These are phyloP conservation scores for Chernovozyma sophiae-reginae DNA, from an alignment of 1,139 yeast species.

Conservation along the genomic window DNA sequence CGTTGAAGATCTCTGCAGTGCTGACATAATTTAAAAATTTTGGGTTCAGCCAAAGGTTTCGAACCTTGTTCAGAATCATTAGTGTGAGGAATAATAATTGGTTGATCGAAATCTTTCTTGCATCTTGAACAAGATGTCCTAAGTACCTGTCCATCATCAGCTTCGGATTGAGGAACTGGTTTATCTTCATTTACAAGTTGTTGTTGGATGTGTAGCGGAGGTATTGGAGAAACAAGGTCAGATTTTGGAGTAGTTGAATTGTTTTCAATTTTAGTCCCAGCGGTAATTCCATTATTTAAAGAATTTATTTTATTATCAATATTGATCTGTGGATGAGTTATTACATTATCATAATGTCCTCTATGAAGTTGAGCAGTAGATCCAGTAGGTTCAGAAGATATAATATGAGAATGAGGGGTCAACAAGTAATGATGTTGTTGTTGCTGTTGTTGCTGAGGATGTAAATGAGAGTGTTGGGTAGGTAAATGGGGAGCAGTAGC, in stretches of 20 bases:
- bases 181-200: conserved; percentile 23
- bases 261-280: conserved; percentile 11
- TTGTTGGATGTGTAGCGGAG: conserved; percentile 45
- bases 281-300: conserved; percentile 7
- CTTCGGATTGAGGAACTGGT: neutral
- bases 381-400: conserved; percentile 4
- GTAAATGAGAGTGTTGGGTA: conserved; percentile 11
- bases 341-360: neutral
- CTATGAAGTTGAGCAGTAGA: conserved; percentile 2
- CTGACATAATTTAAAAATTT: conserved; percentile 52
- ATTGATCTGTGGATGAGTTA: neutral
- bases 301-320: neutral
- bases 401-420: neutral
- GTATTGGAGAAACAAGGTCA: conserved; percentile 35
- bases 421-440: conserved; percentile 6
- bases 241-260: conserved; percentile 3
- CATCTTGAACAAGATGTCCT: conserved; percentile 49
- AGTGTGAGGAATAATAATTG: conserved; percentile 35
- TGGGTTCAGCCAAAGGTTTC: conserved; percentile 39
- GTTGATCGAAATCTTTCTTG: conserved; percentile 53
- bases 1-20: conserved; percentile 64
- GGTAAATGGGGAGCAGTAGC: conserved; percentile 5
- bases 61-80: conserved; percentile 13
- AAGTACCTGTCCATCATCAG: conserved; percentile 13
- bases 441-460: conserved; percentile 9